A percentile compares a stretch with the other conserved stretches of the same genome.
These are phyloP conservation scores for Suillus decipiens DNA, from an alignment of 768 basidiomycete genomes.

Conservation along the genomic window DNA sequence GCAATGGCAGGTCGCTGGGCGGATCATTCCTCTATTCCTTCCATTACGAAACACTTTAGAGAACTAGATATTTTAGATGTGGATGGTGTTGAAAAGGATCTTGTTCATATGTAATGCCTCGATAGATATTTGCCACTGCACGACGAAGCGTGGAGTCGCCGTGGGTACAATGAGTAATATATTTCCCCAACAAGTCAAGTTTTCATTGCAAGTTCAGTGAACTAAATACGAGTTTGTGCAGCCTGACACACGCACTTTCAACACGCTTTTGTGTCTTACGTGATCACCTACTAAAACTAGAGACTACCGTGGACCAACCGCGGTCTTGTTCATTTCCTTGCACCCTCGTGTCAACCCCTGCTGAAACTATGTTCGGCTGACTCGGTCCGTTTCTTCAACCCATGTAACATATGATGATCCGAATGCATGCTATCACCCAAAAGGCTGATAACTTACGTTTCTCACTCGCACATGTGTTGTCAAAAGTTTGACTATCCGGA, in stretches of 20 bases:
- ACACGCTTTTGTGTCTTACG: not conserved
- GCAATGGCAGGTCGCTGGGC: conserved; percentile 31
- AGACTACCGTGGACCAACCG: not conserved
- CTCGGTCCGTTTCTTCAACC: not conserved
- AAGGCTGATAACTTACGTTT: not conserved
- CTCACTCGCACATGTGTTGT: not conserved
- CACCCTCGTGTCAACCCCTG: not conserved
- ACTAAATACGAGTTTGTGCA: not conserved
- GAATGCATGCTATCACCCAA: not conserved
- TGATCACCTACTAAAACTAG: not conserved
- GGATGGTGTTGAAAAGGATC: not conserved
- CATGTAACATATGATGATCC: not conserved
- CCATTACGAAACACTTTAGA: conserved; percentile 16
- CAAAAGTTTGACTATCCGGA: not conserved
- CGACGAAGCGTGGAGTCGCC: not conserved
- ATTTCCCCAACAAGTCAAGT: no score
- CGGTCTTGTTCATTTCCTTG: not conserved
- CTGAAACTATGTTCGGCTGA: not conserved
- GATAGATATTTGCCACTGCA: not conserved
- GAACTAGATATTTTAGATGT: not conserved
- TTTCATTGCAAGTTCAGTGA: not conserved
- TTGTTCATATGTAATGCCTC: not conserved
- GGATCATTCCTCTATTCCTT: conserved; percentile 17
- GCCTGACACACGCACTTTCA: not conserved
- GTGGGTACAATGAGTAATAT: no score